Base-by-base conservation (phyloP, 768 basidiomycete species). In the Harrya chromipes region DNA sequence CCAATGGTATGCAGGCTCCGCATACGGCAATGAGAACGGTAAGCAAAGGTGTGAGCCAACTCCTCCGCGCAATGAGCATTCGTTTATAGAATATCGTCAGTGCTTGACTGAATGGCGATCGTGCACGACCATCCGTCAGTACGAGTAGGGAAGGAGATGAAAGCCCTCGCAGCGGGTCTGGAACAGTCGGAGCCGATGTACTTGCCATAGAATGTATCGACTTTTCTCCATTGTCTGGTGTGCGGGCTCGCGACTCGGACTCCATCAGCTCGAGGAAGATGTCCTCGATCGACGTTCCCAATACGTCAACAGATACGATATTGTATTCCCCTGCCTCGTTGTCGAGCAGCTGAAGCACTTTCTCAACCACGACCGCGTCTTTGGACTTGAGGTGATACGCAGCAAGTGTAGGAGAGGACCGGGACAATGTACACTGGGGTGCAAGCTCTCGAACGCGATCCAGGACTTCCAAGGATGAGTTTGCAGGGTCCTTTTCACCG, bases 251-350 rank as follows among this genome's bases (percentile, higher is more conserved):
- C 24, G 16, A 39, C 45, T 64, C 60, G 4, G 75, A 70, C 40
- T 66, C 66, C 85, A 90, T 88, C 16, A 92, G 67, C 35, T 78
- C 74, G 17, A 92, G 74, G 70, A 92, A 91, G 39, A 92, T 85
- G 49, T 90, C 86, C 64, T 92, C 89, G 35, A 92, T 84, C 8
- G 86, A 81, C 1, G 87, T 84, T 10, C 85, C 83, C 19, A 85
- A 67, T 20, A 89, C 74, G 47, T 89, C 84, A 58, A 84, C 87
- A 0, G 80, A 81, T 0, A 59, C 59, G 33, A 87, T 70, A 9
- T 62, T 50, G 37, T 73, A 70, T 0, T 55, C 52, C 8, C 47
- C 56, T 33, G 68, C 70, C 31, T 81, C 72, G 0, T 63, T 51
- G 24, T 87, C 81, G 1, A 90, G 66, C 4, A 81, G 40, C 24